Percentiles rank a stretch among this genome's conserved stretches.
phyloP scores from a whole-genome alignment of 345 rosid genomes.

The Pugionium dolabratum region DNA sequence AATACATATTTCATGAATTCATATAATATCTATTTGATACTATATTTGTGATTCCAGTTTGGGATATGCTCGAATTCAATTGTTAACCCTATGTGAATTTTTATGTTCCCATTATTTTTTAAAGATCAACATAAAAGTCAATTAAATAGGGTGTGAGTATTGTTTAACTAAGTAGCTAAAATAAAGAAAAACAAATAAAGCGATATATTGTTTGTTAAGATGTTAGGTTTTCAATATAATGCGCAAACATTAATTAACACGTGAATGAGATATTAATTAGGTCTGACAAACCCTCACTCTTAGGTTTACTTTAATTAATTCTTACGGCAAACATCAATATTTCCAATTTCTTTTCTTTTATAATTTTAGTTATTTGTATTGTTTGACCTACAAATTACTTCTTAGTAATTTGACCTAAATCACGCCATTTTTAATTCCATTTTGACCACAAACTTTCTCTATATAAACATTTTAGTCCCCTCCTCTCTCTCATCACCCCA shows the following conservation, averaged over 20 bases:
- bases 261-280: slow-evolving; percentile 34
- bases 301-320: slow-evolving; percentile 34
- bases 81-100: too few relatives aligned
- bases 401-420: slow-evolving; percentile 21
- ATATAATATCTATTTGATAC: too few relatives aligned
- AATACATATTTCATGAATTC: too few relatives aligned
- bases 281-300: slow-evolving; percentile 34
- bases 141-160: too few relatives aligned
- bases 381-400: slow-evolving; percentile 27
- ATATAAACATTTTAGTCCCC: slow-evolving; percentile 50
- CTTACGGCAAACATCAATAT: slow-evolving; percentile 26
- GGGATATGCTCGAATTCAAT: too few relatives aligned
- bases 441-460: slow-evolving; percentile 57
- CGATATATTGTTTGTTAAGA: slow-evolving; percentile 5
- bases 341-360: slow-evolving; percentile 18
- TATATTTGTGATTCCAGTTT: too few relatives aligned
- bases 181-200: background rate
- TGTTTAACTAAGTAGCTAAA: too few relatives aligned
- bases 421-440: slow-evolving; percentile 19
- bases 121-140: too few relatives aligned
- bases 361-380: slow-evolving; percentile 24
- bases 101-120: too few relatives aligned
- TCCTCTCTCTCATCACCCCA: slow-evolving; percentile 32
- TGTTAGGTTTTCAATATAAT: slow-evolving; percentile 27
- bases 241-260: slow-evolving; percentile 23